Evolutionary conservation across 1,284 basidiomycete species (phyloP).

Genomic region (Ustilago sp.): DNA sequence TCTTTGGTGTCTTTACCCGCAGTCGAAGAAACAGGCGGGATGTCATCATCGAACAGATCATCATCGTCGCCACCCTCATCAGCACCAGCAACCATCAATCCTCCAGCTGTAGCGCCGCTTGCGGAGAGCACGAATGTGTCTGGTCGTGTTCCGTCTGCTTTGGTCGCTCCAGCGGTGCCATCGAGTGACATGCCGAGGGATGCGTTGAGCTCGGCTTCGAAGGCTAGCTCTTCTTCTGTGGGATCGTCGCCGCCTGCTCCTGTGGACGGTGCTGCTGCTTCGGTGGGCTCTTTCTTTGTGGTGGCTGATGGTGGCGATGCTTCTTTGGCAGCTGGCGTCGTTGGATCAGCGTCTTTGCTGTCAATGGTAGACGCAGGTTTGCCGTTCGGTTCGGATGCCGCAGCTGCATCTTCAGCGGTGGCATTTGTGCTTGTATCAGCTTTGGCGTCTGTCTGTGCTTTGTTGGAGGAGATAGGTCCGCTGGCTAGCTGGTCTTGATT

Average conservation of each 20-base stretch:
- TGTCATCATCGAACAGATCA: slow-evolving; percentile 50
- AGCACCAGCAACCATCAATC: slow-evolving; percentile 38
- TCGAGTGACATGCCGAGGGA: slow-evolving; percentile 47
- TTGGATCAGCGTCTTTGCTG: slow-evolving; percentile 15
- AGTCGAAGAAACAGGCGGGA: slow-evolving; percentile 25
- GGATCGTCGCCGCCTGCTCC: slow-evolving; percentile 33
- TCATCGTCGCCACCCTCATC: slow-evolving; percentile 35
- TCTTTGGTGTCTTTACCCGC: slow-evolving; percentile 11
- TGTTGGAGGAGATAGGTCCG: neutral
- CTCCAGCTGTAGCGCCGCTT: slow-evolving; percentile 28
- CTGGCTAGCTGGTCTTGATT: neutral
- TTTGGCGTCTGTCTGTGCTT: neutral
- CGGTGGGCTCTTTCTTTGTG: neutral
- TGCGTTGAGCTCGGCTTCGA: slow-evolving; percentile 57
- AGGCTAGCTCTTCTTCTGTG: slow-evolving; percentile 55
- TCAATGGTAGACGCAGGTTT: neutral
- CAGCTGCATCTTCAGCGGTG: neutral
- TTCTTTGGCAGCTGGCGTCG: slow-evolving; percentile 9
- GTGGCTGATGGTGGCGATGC: slow-evolving; percentile 10
- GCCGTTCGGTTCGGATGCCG: neutral
- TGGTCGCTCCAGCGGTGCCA: slow-evolving; percentile 25
- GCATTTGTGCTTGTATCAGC: neutral
- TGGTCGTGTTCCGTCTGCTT: slow-evolving; percentile 23
- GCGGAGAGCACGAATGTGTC: slow-evolving; percentile 9
- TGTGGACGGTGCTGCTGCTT: slow-evolving; percentile 14